phyloP scores from a whole-genome alignment of 1,284 basidiomycete genomes.

The Boletus smithii region DNA sequence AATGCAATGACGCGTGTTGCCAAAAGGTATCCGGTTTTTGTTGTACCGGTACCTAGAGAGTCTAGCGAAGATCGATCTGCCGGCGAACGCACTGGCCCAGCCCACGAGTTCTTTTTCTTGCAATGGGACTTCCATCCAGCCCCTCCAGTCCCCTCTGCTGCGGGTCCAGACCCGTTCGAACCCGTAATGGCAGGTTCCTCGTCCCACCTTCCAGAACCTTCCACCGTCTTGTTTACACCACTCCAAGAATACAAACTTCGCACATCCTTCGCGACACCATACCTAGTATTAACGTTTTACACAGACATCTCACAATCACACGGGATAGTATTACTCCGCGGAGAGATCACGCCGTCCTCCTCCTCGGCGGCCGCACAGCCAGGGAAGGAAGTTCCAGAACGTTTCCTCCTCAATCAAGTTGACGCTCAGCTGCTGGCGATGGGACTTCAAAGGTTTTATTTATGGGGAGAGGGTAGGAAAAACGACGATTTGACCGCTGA shows the following conservation, averaged over 20 bases:
- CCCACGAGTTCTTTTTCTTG: conserved; percentile 86
- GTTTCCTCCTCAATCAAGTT: conserved; percentile 68
- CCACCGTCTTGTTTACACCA: conserved; percentile 88
- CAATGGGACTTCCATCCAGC: conserved; percentile 80
- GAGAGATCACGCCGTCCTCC: conserved; percentile 82
- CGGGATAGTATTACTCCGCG: conserved; percentile 82
- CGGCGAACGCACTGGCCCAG: conserved; percentile 28
- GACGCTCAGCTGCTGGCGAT: conserved; percentile 81
- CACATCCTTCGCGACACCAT: conserved; percentile 85
- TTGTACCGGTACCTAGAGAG: conserved; percentile 69
- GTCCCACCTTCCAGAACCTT: conserved; percentile 45
- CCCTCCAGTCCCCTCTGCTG: conserved; percentile 48
- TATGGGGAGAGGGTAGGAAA: conserved; percentile 50
- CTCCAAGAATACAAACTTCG: conserved; percentile 92
- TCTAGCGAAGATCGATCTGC: conserved; percentile 24
- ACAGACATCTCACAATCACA: conserved; percentile 84
- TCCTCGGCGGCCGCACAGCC: conserved; percentile 30
- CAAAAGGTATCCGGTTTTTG: conserved; percentile 68
- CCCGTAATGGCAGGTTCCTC: conserved; percentile 26
- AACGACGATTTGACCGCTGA: conserved; percentile 34
- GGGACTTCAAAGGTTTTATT: conserved; percentile 80
- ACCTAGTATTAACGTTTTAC: conserved; percentile 89
- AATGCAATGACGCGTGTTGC: conserved; percentile 63
- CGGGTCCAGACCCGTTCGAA: conserved; percentile 41
- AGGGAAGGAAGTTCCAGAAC: conserved; percentile 24